phyloP scores from a whole-genome alignment of 352 stramenopile species.

The Ophiocytium majus region DNA sequence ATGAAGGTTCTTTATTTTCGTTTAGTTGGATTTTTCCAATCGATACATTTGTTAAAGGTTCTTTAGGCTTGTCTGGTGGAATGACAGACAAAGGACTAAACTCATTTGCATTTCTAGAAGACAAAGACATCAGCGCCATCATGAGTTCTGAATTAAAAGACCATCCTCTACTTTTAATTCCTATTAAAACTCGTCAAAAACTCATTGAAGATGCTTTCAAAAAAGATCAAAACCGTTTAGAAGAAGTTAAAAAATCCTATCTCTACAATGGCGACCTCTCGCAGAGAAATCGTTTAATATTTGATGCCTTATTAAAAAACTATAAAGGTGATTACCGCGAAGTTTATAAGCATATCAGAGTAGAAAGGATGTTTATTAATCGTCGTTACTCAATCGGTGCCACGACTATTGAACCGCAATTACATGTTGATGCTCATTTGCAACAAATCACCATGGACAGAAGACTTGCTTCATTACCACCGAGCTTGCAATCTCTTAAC shows the following conservation, averaged over 20 bases:
- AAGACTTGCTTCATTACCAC: background rate
- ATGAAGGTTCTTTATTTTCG: conserved; percentile 15
- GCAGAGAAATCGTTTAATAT: conserved; percentile 8
- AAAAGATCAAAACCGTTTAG: background rate
- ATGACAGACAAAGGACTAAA: background rate
- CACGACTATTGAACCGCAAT: background rate
- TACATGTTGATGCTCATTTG: conserved; percentile 9
- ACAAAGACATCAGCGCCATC: conserved; percentile 17
- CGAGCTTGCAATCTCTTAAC: conserved; percentile 1
- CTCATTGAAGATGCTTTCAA: conserved; percentile 4
- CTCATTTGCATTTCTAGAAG: conserved; percentile 4
- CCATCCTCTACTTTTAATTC: conserved; percentile 7
- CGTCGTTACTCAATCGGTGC: conserved; percentile 6
- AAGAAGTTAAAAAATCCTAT: background rate
- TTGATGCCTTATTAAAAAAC: conserved; percentile 10
- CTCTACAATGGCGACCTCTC: conserved; percentile 14
- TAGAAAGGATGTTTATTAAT: background rate
- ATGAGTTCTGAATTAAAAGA: conserved; percentile 11
- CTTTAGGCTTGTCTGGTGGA: background rate
- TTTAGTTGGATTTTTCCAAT: conserved; percentile 18
- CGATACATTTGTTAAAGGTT: conserved; percentile 3
- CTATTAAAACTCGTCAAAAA: background rate
- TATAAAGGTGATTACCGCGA: background rate
- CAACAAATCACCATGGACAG: conserved; percentile 10
- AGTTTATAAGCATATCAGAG: conserved; percentile 3